Base-by-base conservation (phyloP, 2,329 filamentous ascomycete genomes). In the Venturia aucupariae region DNA sequence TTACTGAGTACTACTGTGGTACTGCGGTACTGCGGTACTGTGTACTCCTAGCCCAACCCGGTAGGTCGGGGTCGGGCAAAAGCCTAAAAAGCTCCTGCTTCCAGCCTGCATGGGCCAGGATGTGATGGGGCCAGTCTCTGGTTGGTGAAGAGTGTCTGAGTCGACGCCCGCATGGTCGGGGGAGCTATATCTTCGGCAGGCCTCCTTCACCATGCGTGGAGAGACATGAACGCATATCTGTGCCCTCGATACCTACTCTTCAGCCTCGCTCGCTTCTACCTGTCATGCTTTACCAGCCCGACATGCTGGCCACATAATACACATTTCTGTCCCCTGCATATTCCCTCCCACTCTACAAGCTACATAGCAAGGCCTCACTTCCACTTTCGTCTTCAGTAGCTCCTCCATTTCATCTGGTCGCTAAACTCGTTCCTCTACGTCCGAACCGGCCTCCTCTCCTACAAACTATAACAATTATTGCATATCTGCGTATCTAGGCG, bases 271-370 rank as follows among this genome's bases (percentile, higher is more conserved):
- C n/a, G 35, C 59, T 27, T 13, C 13, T 15, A 19, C 51, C 13
- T 57, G 59, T 24, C 38, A 42, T 44, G 59, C 59, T 60, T 27
- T 22, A 11, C 30, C 30, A 35, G 32, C 2, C 38, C 59, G 41
- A 42, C 59, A 44, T 60, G 59, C 59, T 60, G 59, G 38, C 35
- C 51, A 57, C 27, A 35, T 57, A 57, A 35, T 4, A 15, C n/a
- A 4, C 51, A 27, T 6, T 19, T n/a, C 51, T 57, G 15, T 19
- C 30, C 51, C 51, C 51, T 57, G 51, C 51, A 57, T 57, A 10
- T 19, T 8, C 27, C 7, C 27, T 17, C 27, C 7, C 27, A 19
- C 27, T n/a, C 51, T n/a, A 38, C 51, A 22, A 8, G 5, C 51
- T 57, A 35, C 51, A 8, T 35, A 22, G 27, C 30, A 3, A 27